Percentiles rank a stretch among this genome's conserved stretches.
Evolutionary conservation across 2,329 filamentous ascomycete genomes (phyloP).

Genomic region (Colletotrichum tamarilloi): DNA sequence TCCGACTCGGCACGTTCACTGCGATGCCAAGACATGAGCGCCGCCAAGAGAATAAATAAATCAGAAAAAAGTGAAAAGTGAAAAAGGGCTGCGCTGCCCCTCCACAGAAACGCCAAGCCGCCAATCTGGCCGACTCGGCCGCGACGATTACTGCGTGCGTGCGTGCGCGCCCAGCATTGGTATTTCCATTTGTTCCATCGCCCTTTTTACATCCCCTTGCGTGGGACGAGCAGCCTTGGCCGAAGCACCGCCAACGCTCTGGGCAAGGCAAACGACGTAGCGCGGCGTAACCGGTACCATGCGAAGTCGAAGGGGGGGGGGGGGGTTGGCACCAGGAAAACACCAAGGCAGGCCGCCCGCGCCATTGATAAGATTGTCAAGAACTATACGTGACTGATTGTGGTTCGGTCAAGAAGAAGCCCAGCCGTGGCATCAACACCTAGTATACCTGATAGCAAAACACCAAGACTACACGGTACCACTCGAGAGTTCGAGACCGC

Average conservation of each 20-base stretch:
- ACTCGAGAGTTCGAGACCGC: too few relatives aligned
- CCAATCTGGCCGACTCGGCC: neutral
- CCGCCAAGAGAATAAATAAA: neutral
- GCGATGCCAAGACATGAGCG: neutral
- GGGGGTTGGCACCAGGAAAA: neutral
- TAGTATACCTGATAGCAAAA: neutral
- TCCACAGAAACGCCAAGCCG: constrained; percentile 18
- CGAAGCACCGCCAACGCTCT: constrained; percentile 21
- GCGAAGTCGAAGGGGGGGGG: neutral
- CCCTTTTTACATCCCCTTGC: neutral
- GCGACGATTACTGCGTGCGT: constrained; percentile 4
- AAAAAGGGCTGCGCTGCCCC: neutral
- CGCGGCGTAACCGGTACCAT: neutral
- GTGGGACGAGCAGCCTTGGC: constrained; percentile 17
- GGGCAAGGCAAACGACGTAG: constrained; percentile 1
- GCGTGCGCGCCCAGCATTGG: neutral
- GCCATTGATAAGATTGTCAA: neutral
- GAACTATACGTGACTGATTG: neutral
- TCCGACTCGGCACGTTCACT: neutral
- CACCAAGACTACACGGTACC: too few relatives aligned
- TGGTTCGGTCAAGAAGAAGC: neutral
- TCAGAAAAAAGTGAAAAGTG: neutral
- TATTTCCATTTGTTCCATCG: neutral
- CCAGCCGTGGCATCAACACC: neutral
- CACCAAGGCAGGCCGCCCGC: neutral